Base-by-base conservation (phyloP, 2,329 filamentous ascomycete genomes). In the Leptographium flavum region DNA sequence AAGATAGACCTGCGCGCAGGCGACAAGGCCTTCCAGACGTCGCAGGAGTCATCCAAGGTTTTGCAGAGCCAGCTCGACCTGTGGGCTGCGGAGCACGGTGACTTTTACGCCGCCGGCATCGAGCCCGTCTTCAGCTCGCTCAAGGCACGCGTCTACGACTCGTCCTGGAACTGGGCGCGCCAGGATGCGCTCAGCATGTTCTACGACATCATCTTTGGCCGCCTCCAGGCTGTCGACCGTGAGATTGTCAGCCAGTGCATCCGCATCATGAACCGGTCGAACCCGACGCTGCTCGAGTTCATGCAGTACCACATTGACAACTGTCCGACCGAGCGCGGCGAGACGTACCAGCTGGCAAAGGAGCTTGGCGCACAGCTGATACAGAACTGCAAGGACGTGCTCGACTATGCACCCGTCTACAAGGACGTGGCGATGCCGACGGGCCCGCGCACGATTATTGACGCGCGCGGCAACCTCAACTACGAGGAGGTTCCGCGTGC, bases 241-340 rank as follows among this genome's bases (percentile, higher is more conserved):
- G 92, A 98, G 64, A 98, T 96, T 56, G 92, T 98, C 60, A 95
- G 88, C 66, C 88, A 88, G 62, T 98, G 92, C 67, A 96, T 98
- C 58, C 84, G 87, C 54, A 92, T 98, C 66, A 98, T 98, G 92
- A 98, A 95, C 70, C 84, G 92, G 51, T 94, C 92, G 30, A 98
- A 96, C 61, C 92, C 92, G 3, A 83, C 86, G 31, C 78, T 98
- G 1, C 76, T 98, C 47, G 90, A 98, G 55, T 98, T 95, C 66
- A 98, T 98, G 92, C 92, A 98, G 62, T 96, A 98, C 57, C 92
- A 98, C 68, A 98, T 98, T 58, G 92, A 98, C 58, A 92, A 96
- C 69, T 96, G 90, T 68, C 92, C 92, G 1, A 88, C 88, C 0
- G 88, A 98, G 59, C 83, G 90, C 42, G 92, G 92, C 48, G 92